These are phyloP conservation scores for Anethum foeniculum DNA, from an alignment of 140 eudicot genomes.

Conservation along the genomic window DNA sequence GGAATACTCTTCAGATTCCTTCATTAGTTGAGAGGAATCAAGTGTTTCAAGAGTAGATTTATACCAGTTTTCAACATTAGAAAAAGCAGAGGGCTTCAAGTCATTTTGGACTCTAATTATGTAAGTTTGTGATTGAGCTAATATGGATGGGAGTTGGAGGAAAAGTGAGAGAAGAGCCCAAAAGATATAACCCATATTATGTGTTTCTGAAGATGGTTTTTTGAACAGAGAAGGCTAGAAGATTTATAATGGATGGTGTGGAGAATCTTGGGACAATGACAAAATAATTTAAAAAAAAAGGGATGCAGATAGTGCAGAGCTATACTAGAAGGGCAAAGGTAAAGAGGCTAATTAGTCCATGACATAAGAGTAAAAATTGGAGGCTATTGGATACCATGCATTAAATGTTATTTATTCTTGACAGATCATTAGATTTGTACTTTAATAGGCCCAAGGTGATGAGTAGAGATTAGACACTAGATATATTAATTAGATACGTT, in stretches of 20 bases:
- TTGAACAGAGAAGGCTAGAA: not conserved
- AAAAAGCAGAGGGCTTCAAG: constrained; percentile 55
- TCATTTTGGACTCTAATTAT: constrained; percentile 57
- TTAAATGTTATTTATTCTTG: not conserved
- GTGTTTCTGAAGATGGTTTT: not conserved
- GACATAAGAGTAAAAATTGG: not conserved
- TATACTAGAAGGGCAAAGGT: not conserved
- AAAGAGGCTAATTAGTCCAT: not conserved
- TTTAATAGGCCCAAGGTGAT: not conserved
- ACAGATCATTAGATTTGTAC: not conserved
- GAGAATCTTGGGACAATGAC: not conserved
- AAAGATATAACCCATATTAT: constrained; percentile 22
- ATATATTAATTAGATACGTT: too few species aligned
- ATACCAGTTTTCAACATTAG: constrained; percentile 63
- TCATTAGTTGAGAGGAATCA: constrained; percentile 17
- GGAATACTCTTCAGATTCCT: constrained; percentile 7
- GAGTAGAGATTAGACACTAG: not conserved
- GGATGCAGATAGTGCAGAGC: not conserved
- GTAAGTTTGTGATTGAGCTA: constrained; percentile 34
- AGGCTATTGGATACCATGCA: not conserved
- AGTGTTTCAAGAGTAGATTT: constrained; percentile 45
- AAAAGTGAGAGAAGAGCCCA: constrained; percentile 17
- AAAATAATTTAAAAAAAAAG: too few species aligned
- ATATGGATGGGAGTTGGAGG: constrained; percentile 16
- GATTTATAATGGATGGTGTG: not conserved